These are phyloP conservation scores for Ceratocystis albifundus DNA, from an alignment of 2,329 filamentous ascomycete genomes.

Conservation along the genomic window DNA sequence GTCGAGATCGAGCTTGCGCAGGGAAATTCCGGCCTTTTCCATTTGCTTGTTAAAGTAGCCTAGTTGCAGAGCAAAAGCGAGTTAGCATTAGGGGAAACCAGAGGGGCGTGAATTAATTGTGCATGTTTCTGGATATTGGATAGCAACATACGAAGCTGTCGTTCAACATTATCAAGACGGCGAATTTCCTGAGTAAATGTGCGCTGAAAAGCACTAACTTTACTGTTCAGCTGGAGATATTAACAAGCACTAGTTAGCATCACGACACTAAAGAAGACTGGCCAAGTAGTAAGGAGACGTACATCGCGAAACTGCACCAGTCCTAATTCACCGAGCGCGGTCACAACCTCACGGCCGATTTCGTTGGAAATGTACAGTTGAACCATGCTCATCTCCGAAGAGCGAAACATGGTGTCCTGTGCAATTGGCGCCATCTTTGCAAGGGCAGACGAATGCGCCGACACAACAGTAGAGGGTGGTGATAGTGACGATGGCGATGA, in stretches of 20 bases:
- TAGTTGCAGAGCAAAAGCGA: constrained; percentile 29
- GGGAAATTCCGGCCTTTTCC: constrained; percentile 77
- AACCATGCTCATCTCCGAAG: constrained; percentile 99
- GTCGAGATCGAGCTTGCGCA: constrained; percentile 86
- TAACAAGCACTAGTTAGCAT: constrained; percentile 6
- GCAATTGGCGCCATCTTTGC: constrained; percentile 46
- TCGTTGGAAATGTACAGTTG: constrained; percentile 99
- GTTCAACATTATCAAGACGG: constrained; percentile 92
- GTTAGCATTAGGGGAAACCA: constrained; percentile 8
- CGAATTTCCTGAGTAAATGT: constrained; percentile 97
- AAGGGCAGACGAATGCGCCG: constrained; percentile 8
- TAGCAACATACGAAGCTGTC: constrained; percentile 70
- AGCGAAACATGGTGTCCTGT: constrained; percentile 96
- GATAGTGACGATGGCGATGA: not conserved
- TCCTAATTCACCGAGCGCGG: constrained; percentile 88
- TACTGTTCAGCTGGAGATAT: constrained; percentile 64
- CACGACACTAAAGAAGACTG: not conserved
- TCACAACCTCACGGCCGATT: constrained; percentile 95
- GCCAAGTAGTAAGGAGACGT: constrained; percentile 25
- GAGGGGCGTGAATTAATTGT: not conserved
- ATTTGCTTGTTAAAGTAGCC: constrained; percentile 93
- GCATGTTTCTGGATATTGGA: constrained; percentile 3
- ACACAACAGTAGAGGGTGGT: not conserved
- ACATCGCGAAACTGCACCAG: constrained; percentile 97
- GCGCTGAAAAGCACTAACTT: constrained; percentile 87